Evolutionary conservation across 202 grass and related monocot species (phyloP).

Genomic region (Saccharum hybrid): DNA sequence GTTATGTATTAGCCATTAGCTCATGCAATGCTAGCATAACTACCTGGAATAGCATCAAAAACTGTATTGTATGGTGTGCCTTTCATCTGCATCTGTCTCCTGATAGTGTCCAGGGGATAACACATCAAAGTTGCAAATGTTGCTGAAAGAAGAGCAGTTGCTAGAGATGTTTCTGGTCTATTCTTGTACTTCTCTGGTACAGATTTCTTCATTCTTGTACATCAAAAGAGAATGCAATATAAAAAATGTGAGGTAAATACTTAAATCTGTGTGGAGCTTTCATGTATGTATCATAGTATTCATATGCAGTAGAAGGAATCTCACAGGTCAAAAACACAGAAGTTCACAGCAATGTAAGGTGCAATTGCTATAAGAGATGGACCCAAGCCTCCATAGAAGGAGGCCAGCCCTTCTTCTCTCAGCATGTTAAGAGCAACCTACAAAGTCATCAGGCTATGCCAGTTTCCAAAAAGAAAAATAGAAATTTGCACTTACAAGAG

Average conservation of each 20-base stretch:
- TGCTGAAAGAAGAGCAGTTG: constrained; percentile 84
- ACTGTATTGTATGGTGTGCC: constrained; percentile 78
- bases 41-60: constrained; percentile 87
- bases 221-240: constrained; percentile 28
- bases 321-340: constrained; percentile 99
- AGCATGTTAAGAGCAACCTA: constrained; percentile 94
- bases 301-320: constrained; percentile 46
- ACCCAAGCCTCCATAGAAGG: constrained; percentile 84
- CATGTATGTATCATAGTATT: constrained; percentile 17
- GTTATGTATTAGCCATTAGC: background rate
- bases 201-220: constrained; percentile 88
- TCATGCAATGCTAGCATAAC: constrained; percentile 7
- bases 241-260: constrained; percentile 25
- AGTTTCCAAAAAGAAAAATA: constrained; percentile 9
- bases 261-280: constrained; percentile 19
- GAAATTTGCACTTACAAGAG: constrained; percentile 15
- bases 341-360: constrained; percentile 95
- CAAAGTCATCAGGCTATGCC: constrained; percentile 42
- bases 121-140: constrained; percentile 93
- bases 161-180: constrained; percentile 82
- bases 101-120: constrained; percentile 87
- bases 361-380: constrained; percentile 93
- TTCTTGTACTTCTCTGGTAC: constrained; percentile 87
- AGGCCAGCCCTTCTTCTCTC: constrained; percentile 86
- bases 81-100: constrained; percentile 99